phyloP scores from a whole-genome alignment of 1,284 basidiomycete genomes.

The Heimioporus retisporus region DNA sequence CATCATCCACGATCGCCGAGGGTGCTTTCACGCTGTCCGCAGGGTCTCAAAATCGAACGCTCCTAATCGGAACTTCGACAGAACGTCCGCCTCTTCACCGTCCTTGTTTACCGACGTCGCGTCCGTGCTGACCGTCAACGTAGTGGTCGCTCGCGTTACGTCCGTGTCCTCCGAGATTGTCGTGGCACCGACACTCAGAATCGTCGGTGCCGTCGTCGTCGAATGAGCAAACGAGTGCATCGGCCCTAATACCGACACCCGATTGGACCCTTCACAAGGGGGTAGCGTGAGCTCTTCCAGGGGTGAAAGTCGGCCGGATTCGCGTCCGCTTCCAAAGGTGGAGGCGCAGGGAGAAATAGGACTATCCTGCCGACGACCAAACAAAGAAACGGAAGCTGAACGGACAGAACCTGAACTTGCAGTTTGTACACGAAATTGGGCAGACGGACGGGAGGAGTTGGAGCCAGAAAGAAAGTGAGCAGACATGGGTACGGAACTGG shows the following conservation, averaged over 20 bases:
- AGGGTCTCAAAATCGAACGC: slow-evolving; percentile 37
- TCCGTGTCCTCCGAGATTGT: slow-evolving; percentile 44
- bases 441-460: slow-evolving; percentile 60
- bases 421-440: slow-evolving; percentile 41
- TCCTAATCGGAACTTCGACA: slow-evolving; percentile 25
- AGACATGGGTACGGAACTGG: slow-evolving; percentile 63
- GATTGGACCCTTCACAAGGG: slow-evolving; percentile 32
- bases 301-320: slow-evolving; percentile 33
- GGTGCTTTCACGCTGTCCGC: neutral
- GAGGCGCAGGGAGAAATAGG: slow-evolving; percentile 49
- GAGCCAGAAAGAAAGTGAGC: slow-evolving; percentile 50
- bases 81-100: slow-evolving; percentile 16
- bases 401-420: slow-evolving; percentile 57
- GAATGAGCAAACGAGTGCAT: slow-evolving; percentile 45
- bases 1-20: slow-evolving; percentile 14
- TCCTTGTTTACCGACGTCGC: slow-evolving; percentile 18
- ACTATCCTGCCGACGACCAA: slow-evolving; percentile 49
- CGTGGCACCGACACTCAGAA: slow-evolving; percentile 43
- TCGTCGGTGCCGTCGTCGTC: slow-evolving; percentile 39
- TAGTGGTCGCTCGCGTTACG: slow-evolving; percentile 35
- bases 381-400: slow-evolving; percentile 62
- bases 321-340: slow-evolving; percentile 47
- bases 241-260: slow-evolving; percentile 45
- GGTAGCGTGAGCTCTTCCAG: slow-evolving; percentile 30
- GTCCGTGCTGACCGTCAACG: slow-evolving; percentile 29